A percentile compares a stretch with the other conserved stretches of the same genome.
phyloP scores from a whole-genome alignment of 805 yeast species.

The Pachysolen tannophilus region DNA sequence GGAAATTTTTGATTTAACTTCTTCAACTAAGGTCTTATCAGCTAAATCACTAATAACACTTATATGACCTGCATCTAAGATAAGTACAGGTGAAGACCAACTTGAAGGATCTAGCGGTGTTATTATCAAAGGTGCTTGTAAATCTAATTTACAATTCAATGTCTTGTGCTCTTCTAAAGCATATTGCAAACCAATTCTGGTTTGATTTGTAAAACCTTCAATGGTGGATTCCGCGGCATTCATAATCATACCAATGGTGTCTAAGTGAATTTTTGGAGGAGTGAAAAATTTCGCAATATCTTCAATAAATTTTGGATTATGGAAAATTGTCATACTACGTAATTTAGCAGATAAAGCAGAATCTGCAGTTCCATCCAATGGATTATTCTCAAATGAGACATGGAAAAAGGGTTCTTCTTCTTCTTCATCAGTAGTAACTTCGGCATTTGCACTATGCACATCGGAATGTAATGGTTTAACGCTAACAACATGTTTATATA shows the following conservation, averaged over 20 bases:
- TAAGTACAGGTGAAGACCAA: constrained; percentile 81
- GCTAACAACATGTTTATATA: constrained; percentile 84
- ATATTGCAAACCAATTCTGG: constrained; percentile 86
- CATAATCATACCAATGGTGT: constrained; percentile 84
- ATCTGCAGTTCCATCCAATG: constrained; percentile 79
- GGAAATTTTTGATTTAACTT: constrained; percentile 56
- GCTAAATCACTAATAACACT: constrained; percentile 76
- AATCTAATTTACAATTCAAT: constrained; percentile 71
- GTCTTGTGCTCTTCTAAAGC: constrained; percentile 95
- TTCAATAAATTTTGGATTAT: constrained; percentile 79
- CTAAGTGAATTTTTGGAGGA: constrained; percentile 80
- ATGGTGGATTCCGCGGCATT: constrained; percentile 93
- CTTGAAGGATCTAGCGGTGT: constrained; percentile 74
- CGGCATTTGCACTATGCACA: constrained; percentile 17
- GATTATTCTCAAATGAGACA: constrained; percentile 77
- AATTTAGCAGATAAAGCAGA: constrained; percentile 65
- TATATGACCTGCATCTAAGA: constrained; percentile 94
- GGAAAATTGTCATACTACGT: constrained; percentile 82
- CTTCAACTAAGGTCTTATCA: constrained; percentile 57
- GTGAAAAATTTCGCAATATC: constrained; percentile 68
- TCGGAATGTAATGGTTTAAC: constrained; percentile 54
- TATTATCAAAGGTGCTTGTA: constrained; percentile 89
- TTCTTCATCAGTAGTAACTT: constrained; percentile 9
- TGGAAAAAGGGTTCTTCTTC: constrained; percentile 64
- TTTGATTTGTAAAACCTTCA: constrained; percentile 83